These are phyloP conservation scores for Canavalia gladiata DNA, from an alignment of 306 rosid genomes.

Conservation along the genomic window DNA sequence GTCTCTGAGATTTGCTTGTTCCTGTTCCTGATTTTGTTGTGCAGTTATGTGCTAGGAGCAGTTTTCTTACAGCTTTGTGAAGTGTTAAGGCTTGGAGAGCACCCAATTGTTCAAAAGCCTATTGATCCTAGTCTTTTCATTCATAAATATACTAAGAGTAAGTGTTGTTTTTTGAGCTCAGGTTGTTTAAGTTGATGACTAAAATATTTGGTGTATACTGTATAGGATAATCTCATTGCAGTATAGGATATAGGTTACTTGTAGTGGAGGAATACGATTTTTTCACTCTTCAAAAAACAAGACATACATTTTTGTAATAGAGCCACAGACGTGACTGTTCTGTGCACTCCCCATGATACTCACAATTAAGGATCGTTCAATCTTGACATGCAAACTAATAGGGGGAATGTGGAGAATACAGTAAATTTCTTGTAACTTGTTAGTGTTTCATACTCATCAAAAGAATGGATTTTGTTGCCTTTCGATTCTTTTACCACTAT, in stretches of 20 bases:
- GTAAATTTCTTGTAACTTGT: background rate
- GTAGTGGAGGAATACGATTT: background rate
- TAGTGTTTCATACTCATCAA: background rate
- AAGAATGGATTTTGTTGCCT: background rate
- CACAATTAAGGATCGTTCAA: background rate
- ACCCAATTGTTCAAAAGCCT: slow-evolving; percentile 72
- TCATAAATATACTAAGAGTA: slow-evolving; percentile 70
- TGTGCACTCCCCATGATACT: background rate
- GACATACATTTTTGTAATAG: slow-evolving; percentile 11
- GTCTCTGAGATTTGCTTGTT: slow-evolving; percentile 43
- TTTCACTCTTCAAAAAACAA: slow-evolving; percentile 9
- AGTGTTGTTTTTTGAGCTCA: slow-evolving; percentile 45
- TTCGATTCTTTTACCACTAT: background rate
- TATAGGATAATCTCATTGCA: slow-evolving; percentile 4
- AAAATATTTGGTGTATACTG: slow-evolving; percentile 30
- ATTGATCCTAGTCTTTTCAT: slow-evolving; percentile 89
- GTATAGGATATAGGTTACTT: slow-evolving; percentile 30
- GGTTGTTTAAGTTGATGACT: slow-evolving; percentile 22
- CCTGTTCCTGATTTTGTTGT: slow-evolving; percentile 36
- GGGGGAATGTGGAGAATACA: background rate
- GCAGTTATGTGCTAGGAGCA: slow-evolving; percentile 82
- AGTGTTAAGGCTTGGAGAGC: slow-evolving; percentile 74
- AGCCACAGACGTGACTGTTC: background rate
- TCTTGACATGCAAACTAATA: slow-evolving; percentile 9
- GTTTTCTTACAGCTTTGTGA: slow-evolving; percentile 87